Evolutionary conservation across 2,329 filamentous ascomycete genomes (phyloP).

Genomic region (Aspergillus sp.): DNA sequence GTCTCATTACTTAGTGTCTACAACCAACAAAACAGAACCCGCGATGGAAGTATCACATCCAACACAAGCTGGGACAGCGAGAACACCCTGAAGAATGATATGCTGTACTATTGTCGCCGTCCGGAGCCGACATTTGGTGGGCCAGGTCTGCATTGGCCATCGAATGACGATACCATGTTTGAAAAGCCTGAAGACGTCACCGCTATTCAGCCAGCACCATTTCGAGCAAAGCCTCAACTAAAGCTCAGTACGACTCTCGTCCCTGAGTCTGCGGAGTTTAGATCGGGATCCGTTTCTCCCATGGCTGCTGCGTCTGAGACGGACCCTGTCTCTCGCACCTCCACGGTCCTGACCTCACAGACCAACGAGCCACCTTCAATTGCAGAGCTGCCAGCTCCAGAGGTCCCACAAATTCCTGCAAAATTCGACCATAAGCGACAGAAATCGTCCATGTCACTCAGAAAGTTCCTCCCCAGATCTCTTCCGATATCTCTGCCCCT

Average conservation of each 20-base stretch:
- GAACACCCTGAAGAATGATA: constrained; percentile 30
- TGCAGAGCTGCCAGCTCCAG: constrained; percentile 19
- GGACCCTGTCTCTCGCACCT: constrained; percentile 21
- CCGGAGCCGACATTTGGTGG: constrained; percentile 25
- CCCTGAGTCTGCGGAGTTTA: constrained; percentile 23
- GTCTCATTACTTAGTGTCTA: constrained; percentile 33
- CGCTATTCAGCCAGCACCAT: constrained; percentile 25
- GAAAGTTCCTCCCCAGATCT: constrained; percentile 26
- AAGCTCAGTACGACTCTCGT: constrained; percentile 23
- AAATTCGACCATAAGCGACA: constrained; percentile 20
- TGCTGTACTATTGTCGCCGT: constrained; percentile 31
- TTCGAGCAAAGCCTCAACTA: constrained; percentile 24
- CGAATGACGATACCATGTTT: constrained; percentile 11
- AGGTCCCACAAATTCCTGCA: constrained; percentile 13
- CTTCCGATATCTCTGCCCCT: constrained; percentile 24
- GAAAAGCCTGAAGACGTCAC: constrained; percentile 23
- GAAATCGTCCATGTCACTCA: constrained; percentile 30
- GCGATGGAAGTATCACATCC: constrained; percentile 26
- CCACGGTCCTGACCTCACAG: constrained; percentile 21
- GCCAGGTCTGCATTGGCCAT: constrained; percentile 17
- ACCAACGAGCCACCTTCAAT: constrained; percentile 14
- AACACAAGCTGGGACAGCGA: constrained; percentile 31
- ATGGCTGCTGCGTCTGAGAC: constrained; percentile 11
- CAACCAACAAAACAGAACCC: constrained; percentile 13
- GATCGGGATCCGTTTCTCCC: constrained; percentile 21